Conservation (phyloP, 1,284 basidiomycete genomes). For the Laetiporus sulphureus region DNA sequence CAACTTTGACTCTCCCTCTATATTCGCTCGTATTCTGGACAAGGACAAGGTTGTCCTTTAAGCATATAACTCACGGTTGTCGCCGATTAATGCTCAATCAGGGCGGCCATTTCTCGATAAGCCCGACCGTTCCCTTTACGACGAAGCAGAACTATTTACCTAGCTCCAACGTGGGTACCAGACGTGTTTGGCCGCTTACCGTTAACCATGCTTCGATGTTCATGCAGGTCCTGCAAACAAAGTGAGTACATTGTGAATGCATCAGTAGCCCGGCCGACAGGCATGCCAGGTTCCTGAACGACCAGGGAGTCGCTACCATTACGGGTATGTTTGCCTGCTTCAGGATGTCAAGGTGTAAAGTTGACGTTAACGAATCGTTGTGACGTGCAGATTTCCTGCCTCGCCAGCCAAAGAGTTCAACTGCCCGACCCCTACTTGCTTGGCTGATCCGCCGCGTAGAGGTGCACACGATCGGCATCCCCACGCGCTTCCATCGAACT, state of each 20-base stretch:
- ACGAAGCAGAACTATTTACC: conserved; percentile 86
- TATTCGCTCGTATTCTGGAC: conserved; percentile 85
- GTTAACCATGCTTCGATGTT: neutral
- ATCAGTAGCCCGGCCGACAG: too few species aligned
- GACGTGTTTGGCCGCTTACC: conserved; percentile 3
- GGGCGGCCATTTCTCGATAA: conserved; percentile 91
- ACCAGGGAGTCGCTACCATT: conserved; percentile 72
- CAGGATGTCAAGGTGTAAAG: neutral
- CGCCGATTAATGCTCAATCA: conserved; percentile 18
- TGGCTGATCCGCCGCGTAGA: conserved; percentile 89
- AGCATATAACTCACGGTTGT: neutral
- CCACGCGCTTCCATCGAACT: neutral
- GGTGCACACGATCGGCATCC: conserved; percentile 24
- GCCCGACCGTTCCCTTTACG: conserved; percentile 57
- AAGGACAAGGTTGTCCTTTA: conserved; percentile 53
- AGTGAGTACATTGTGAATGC: too few species aligned
- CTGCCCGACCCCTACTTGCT: conserved; percentile 61
- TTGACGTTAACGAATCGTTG: neutral
- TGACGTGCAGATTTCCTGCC: conserved; percentile 63
- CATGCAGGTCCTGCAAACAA: conserved; percentile 68
- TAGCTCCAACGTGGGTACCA: conserved; percentile 68
- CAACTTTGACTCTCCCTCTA: conserved; percentile 87
- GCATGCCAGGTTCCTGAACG: conserved; percentile 65
- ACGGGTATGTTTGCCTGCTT: conserved; percentile 46
- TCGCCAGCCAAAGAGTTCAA: conserved; percentile 42